Percentiles rank a stretch among this genome's conserved stretches.
These are phyloP conservation scores for Cystobasidium onofrii DNA, from an alignment of 768 basidiomycete species.

Conservation along the genomic window DNA sequence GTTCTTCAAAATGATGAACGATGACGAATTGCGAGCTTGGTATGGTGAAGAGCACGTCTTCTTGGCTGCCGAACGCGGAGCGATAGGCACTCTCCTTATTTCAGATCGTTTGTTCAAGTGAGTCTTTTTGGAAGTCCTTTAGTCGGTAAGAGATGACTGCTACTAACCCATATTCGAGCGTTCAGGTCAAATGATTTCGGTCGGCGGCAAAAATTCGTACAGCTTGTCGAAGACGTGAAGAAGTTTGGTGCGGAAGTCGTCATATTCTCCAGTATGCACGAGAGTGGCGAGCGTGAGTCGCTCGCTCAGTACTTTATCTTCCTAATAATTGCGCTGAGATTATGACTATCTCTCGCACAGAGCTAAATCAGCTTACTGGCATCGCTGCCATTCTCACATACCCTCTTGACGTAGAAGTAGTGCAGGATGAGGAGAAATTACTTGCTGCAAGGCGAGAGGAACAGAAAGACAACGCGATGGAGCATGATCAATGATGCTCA, in stretches of 20 bases:
- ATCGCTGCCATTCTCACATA: slow-evolving; percentile 93
- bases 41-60: slow-evolving; percentile 92
- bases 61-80: slow-evolving; percentile 83
- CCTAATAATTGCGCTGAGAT: too few relatives aligned
- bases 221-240: slow-evolving; percentile 77
- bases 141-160: background rate
- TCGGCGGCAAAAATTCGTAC: slow-evolving; percentile 73
- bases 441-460: background rate
- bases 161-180: background rate
- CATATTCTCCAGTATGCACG: slow-evolving; percentile 99
- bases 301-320: background rate
- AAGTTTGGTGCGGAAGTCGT: slow-evolving; percentile 84
- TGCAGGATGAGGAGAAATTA: slow-evolving; percentile 72
- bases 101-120: slow-evolving; percentile 68
- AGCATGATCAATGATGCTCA: background rate
- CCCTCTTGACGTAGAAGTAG: slow-evolving; percentile 88
- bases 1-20: slow-evolving; percentile 95
- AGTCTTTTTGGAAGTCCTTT: background rate
- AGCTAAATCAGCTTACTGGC: slow-evolving; percentile 90
- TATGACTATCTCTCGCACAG: too few relatives aligned
- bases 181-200: slow-evolving; percentile 68
- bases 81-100: slow-evolving; percentile 85
- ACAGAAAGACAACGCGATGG: slow-evolving; percentile 52
- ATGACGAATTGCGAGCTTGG: slow-evolving; percentile 84
- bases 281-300: slow-evolving; percentile 86